Conservation (phyloP, 1,284 basidiomycete species). For the Inonotus hispidus region DNA sequence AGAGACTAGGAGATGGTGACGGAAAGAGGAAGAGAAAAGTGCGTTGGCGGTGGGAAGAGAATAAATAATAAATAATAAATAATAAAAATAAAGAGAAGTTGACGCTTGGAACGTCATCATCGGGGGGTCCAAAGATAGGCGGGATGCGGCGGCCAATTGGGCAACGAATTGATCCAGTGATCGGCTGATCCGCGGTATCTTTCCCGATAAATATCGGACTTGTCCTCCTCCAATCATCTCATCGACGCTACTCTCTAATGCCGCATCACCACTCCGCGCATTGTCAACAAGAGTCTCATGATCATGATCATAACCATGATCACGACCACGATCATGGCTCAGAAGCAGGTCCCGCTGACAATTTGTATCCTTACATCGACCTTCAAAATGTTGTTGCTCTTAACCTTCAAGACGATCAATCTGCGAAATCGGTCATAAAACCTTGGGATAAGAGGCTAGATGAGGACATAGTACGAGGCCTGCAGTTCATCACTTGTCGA, state of each 20-base stretch:
- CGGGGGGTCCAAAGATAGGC: not conserved
- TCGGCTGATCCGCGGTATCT: not conserved
- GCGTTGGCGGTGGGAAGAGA: not conserved
- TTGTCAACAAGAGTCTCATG: constrained; percentile 28
- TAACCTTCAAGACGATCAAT: constrained; percentile 43
- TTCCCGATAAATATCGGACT: not conserved
- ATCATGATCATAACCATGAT: constrained; percentile 49
- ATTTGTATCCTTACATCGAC: constrained; percentile 65
- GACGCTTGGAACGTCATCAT: not conserved
- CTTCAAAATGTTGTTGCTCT: constrained; percentile 65
- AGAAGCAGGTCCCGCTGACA: constrained; percentile 59
- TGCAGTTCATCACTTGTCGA: constrained; percentile 1
- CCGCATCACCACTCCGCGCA: constrained; percentile 24
- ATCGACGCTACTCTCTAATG: not conserved
- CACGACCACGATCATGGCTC: constrained; percentile 36
- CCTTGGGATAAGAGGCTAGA: constrained; percentile 69
- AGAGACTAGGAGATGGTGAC: constrained; percentile 18
- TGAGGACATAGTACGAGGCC: constrained; percentile 47
- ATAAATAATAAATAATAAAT: too few relatives aligned
- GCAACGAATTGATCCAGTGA: not conserved
- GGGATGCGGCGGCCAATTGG: constrained; percentile 1
- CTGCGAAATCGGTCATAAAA: constrained; percentile 53
- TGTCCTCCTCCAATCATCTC: constrained; percentile 2
- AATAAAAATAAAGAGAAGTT: not conserved
- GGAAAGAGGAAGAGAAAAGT: constrained; percentile 20